Evolutionary conservation across 352 stramenopile genomes (phyloP).

Genomic region (Pythium biforme): DNA sequence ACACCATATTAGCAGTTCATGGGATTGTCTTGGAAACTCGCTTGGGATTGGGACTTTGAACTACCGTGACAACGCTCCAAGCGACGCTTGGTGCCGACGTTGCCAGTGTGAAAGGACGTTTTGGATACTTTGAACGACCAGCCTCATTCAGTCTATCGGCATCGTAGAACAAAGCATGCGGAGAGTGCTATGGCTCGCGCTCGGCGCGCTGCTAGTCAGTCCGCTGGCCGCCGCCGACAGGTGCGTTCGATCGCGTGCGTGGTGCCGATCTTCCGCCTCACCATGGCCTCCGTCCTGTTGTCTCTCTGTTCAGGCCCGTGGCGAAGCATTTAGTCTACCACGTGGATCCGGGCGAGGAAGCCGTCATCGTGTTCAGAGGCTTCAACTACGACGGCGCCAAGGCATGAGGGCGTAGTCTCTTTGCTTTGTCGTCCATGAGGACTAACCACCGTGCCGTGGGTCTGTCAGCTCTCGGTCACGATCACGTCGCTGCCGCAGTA

Average conservation of each 20-base stretch:
- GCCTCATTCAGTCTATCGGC: no score
- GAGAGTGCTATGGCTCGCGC: no score
- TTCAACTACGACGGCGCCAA: slow-evolving; percentile 61
- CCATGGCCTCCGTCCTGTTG: not conserved
- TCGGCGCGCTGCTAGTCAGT: no score
- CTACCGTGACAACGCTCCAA: no score
- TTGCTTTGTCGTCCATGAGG: not conserved
- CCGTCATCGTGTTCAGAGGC: slow-evolving; percentile 79
- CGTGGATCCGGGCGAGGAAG: slow-evolving; percentile 64
- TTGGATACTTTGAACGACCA: no score
- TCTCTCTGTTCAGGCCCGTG: slow-evolving; percentile 44
- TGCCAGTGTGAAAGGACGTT: no score
- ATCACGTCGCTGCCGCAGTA: slow-evolving; percentile 84
- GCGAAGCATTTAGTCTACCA: slow-evolving; percentile 75
- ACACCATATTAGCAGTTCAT: no score
- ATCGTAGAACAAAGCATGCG: no score
- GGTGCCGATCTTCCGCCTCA: not conserved
- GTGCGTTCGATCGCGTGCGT: not conserved
- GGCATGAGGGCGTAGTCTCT: slow-evolving; percentile 22
- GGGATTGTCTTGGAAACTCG: no score
- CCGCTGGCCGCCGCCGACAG: no score
- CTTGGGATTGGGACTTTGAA: no score
- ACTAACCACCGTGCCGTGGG: not conserved
- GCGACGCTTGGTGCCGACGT: no score
- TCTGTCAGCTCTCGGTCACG: slow-evolving; percentile 56